phyloP scores from a whole-genome alignment of 2,329 filamentous ascomycete genomes.

The Fusarium sp. region DNA sequence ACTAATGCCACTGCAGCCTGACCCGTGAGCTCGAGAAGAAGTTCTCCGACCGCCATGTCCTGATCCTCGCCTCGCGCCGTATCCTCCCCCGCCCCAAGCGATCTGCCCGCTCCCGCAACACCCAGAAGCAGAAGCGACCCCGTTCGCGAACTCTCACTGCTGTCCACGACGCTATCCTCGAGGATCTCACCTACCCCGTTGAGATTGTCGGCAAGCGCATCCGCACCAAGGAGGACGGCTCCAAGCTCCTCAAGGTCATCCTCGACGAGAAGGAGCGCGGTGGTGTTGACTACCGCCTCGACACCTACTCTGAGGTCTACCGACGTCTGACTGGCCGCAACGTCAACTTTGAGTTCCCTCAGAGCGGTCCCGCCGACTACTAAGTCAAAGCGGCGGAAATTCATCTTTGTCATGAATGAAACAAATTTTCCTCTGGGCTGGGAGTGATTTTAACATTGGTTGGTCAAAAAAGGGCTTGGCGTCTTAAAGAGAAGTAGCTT shows the following conservation, averaged over 20 bases:
- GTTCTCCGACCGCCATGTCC: constrained; percentile 99
- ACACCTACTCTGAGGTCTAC: constrained; percentile 99
- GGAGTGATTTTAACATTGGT: constrained; percentile 49
- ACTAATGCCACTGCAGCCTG: constrained; percentile 64
- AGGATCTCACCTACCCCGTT: constrained; percentile 98
- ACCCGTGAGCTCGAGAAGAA: constrained; percentile 99
- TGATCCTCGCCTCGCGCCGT: constrained; percentile 98
- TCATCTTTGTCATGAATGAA: constrained; percentile 26
- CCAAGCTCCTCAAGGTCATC: constrained; percentile 98
- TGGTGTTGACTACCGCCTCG: constrained; percentile 98
- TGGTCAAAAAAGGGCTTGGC: constrained; percentile 57
- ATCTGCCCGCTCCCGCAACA: constrained; percentile 94
- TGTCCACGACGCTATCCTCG: constrained; percentile 97
- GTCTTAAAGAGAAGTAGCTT: constrained; percentile 60
- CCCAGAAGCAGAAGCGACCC: constrained; percentile 98
- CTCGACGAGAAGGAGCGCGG: constrained; percentile 99
- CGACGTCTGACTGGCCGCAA: constrained; percentile 94
- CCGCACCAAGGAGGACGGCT: constrained; percentile 98
- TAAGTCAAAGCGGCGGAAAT: constrained; percentile 58
- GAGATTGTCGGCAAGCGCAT: constrained; percentile 99
- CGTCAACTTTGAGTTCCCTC: constrained; percentile 98
- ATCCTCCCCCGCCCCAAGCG: constrained; percentile 99
- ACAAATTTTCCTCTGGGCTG: constrained; percentile 37
- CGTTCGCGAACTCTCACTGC: constrained; percentile 97
- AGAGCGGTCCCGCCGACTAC: constrained; percentile 79